A percentile compares a stretch with the other conserved stretches of the same genome.
These are phyloP conservation scores for Didymella lethalis DNA, from an alignment of 2,329 filamentous ascomycete species.

Conservation along the genomic window DNA sequence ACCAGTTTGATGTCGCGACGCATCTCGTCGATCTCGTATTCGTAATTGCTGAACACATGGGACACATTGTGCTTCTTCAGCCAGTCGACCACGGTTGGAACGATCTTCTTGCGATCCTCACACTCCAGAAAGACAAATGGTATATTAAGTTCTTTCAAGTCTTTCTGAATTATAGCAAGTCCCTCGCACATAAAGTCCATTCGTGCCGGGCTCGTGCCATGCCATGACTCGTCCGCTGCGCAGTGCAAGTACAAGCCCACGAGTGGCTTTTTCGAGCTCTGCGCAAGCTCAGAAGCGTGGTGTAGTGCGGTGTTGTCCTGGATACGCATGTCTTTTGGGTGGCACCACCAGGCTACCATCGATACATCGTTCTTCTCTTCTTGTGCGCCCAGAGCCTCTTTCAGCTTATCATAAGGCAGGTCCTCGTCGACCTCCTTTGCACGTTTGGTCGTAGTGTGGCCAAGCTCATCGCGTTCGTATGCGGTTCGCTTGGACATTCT, in stretches of 20 bases:
- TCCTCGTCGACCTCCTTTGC: slow-evolving; percentile 60
- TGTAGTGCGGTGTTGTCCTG: slow-evolving; percentile 60
- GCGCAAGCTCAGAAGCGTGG: slow-evolving; percentile 56
- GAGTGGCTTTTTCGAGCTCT: slow-evolving; percentile 53
- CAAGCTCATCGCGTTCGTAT: slow-evolving; percentile 45
- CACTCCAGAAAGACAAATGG: slow-evolving; percentile 57
- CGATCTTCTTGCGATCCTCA: slow-evolving; percentile 54
- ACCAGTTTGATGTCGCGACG: slow-evolving; percentile 57
- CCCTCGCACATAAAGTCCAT: slow-evolving; percentile 59
- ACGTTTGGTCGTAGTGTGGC: slow-evolving; percentile 58
- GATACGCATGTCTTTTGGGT: slow-evolving; percentile 60
- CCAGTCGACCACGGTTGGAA: slow-evolving; percentile 54
- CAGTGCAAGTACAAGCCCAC: slow-evolving; percentile 58
- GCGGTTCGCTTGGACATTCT: slow-evolving; percentile 43
- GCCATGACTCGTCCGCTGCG: slow-evolving; percentile 59
- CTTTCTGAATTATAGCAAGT: slow-evolving; percentile 55
- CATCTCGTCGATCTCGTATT: slow-evolving; percentile 58
- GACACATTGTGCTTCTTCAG: slow-evolving; percentile 55
- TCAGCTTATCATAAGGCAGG: slow-evolving; percentile 54
- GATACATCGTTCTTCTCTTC: slow-evolving; percentile 48
- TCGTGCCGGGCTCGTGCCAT: slow-evolving; percentile 59
- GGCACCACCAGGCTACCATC: slow-evolving; percentile 61
- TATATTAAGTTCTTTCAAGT: slow-evolving; percentile 59
- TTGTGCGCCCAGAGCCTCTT: slow-evolving; percentile 51
- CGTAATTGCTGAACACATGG: slow-evolving; percentile 59